A percentile compares a stretch with the other conserved stretches of the same genome.
These are phyloP conservation scores for Colletotrichum eremochloae DNA, from an alignment of 2,329 filamentous ascomycete species.

Conservation along the genomic window DNA sequence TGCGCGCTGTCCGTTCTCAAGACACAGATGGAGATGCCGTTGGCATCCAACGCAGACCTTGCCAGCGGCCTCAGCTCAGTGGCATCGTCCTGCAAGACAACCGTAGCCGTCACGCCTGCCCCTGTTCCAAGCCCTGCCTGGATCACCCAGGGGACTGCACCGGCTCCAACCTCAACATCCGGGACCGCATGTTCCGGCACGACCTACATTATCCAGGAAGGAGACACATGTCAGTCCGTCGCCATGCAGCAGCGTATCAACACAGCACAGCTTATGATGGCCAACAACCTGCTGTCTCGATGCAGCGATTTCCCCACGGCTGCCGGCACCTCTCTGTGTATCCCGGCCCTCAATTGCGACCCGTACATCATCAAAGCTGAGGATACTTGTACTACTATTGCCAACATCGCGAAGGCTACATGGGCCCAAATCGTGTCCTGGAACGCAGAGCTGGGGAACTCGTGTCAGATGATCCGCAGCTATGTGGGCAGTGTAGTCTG, in stretches of 20 bases:
- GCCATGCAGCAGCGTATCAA: background rate
- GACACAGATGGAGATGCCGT: background rate
- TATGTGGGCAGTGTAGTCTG: background rate
- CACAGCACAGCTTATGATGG: background rate
- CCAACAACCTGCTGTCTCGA: background rate
- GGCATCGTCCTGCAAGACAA: background rate
- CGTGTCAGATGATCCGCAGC: background rate
- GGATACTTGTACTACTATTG: background rate
- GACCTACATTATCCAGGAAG: background rate
- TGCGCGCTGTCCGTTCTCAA: background rate
- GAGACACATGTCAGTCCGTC: background rate
- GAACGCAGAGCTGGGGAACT: background rate
- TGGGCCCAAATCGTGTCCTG: conserved; percentile 7
- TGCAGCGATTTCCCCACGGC: background rate
- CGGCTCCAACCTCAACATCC: background rate
- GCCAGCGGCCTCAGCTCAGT: background rate
- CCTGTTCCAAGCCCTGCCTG: background rate
- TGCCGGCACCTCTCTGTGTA: background rate
- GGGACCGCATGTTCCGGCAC: background rate
- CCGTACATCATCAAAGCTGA: background rate
- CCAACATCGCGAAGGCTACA: background rate
- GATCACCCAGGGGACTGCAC: background rate
- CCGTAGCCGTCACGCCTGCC: background rate
- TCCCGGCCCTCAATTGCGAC: background rate
- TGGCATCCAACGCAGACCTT: background rate